Base-by-base conservation (phyloP, 208 protist genomes). In the Herpetomonas tarakana region DNA sequence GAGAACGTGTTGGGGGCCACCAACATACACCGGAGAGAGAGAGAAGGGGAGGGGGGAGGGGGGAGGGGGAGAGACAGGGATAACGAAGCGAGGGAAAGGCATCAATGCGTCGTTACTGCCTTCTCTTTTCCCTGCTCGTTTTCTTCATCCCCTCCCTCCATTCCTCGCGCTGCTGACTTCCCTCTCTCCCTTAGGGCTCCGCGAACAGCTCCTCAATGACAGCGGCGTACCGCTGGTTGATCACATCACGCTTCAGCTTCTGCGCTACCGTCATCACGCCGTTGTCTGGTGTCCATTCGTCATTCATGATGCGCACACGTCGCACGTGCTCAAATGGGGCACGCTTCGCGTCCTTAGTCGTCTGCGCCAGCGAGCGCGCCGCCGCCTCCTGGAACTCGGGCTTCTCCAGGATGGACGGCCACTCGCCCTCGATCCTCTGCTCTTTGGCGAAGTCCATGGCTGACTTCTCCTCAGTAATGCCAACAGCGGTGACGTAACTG, bases 221-320 rank as follows among this genome's bases (percentile, higher is more conserved):
- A 19, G 57, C 41, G 24, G 62, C 71, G 63, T 86, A 86, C 2
- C 61, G 55, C 28, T 71, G 53, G 14, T 76, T 65, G 63, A 89
- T 80, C 9, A 68, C 63, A 27, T 54, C 41, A 35, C 82, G 64
- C 47, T 81, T 83, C 21, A 89, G 60, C 54, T 89, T 89, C 54
- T 71, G 63, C 2, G 82, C 71, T 1, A 78, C 78, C n/a, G 82
- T 89, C 39, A 88, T 47, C 1, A 78, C 28, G 14, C 65, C 68
- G 66, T 85, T 88, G 57, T 88, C 82, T 12, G 71, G 62, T 1
- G 78, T 88, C 82, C 82, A 88, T 27, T 82, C 65, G 12, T 85
- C 78, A 19, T 46, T 52, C 21, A 83, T 19, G 1, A 83, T 28
- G 0, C 45, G 63, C 39, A 83, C 76, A 35, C 73, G 47, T 0